Evolutionary conservation across 2,329 filamentous ascomycete genomes (phyloP).

Genomic region (Trichoderma sp.): DNA sequence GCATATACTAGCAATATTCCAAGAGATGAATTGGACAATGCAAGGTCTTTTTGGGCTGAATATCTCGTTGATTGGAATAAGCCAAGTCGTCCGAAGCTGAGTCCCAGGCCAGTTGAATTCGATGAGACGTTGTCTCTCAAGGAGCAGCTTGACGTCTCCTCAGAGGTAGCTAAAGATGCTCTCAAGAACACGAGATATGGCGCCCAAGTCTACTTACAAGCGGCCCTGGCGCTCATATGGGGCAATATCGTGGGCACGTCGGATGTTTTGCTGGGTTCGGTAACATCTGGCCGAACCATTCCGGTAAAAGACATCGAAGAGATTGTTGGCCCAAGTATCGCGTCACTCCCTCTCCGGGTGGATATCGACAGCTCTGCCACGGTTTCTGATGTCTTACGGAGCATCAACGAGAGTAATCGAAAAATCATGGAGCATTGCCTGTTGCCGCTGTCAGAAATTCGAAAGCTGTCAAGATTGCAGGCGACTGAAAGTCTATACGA

Average conservation of each 20-base stretch:
- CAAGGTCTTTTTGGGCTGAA: constrained; percentile 69
- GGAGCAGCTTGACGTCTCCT: constrained; percentile 25
- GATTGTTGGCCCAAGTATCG: constrained; percentile 77
- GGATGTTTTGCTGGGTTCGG: constrained; percentile 74
- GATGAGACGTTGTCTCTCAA: constrained; percentile 24
- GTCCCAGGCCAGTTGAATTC: constrained; percentile 30
- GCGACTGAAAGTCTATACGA: constrained; percentile 68
- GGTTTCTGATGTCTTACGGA: constrained; percentile 61
- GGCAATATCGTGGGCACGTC: constrained; percentile 61
- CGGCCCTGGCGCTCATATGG: constrained; percentile 67
- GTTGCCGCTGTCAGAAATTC: constrained; percentile 69
- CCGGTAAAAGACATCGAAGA: constrained; percentile 69
- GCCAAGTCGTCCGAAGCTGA: constrained; percentile 55
- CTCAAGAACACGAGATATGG: constrained; percentile 52
- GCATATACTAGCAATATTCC: constrained; percentile 44
- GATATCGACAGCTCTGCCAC: constrained; percentile 54
- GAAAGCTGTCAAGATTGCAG: constrained; percentile 56
- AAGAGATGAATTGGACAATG: constrained; percentile 37
- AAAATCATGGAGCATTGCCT: constrained; percentile 63
- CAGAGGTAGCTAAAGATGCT: constrained; percentile 31
- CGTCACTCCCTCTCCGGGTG: constrained; percentile 71
- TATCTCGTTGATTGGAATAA: constrained; percentile 60
- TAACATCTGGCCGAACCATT: constrained; percentile 80
- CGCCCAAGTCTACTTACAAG: constrained; percentile 74
- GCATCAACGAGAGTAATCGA: constrained; percentile 66